Percentiles rank a stretch among this genome's conserved stretches.
These are phyloP conservation scores for Aspergillus fructus DNA, from an alignment of 2,329 filamentous ascomycete species.

Conservation along the genomic window DNA sequence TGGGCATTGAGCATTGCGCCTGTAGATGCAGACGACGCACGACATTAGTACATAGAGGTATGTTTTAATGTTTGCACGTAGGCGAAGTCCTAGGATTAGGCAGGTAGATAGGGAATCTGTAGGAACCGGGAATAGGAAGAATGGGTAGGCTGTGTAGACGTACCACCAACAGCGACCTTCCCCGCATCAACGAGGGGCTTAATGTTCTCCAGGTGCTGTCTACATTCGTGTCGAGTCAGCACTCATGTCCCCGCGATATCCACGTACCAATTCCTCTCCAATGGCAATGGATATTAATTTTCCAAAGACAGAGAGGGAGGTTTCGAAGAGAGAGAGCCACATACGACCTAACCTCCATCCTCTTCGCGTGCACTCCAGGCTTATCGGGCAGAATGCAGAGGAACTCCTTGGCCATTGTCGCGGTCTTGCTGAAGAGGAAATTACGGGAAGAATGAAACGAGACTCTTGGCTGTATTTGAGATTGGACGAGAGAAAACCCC, in stretches of 20 bases:
- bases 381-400: conserved; percentile 69
- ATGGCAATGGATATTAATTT: too few species aligned
- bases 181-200: conserved; percentile 55
- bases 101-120: background rate
- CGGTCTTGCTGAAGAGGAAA: conserved; percentile 24
- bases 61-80: background rate
- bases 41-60: background rate
- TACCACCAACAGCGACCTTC: conserved; percentile 64
- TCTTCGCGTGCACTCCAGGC: conserved; percentile 59
- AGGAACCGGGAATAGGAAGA: background rate
- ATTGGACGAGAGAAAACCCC: background rate
- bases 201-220: conserved; percentile 58
- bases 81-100: background rate
- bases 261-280: too few species aligned
- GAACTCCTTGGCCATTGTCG: conserved; percentile 54
- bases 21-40: conserved; percentile 24
- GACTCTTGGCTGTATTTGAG: background rate
- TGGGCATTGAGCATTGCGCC: conserved; percentile 68
- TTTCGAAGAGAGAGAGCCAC: background rate
- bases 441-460: conserved; percentile 1
- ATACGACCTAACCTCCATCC: conserved; percentile 51
- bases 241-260: too few species aligned
- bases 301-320: background rate
- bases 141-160: conserved; percentile 20
- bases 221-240: conserved; percentile 20